Evolutionary conservation across 23 red algal genomes (phyloP).

Genomic region (Gracilaria vermiculophylla): DNA sequence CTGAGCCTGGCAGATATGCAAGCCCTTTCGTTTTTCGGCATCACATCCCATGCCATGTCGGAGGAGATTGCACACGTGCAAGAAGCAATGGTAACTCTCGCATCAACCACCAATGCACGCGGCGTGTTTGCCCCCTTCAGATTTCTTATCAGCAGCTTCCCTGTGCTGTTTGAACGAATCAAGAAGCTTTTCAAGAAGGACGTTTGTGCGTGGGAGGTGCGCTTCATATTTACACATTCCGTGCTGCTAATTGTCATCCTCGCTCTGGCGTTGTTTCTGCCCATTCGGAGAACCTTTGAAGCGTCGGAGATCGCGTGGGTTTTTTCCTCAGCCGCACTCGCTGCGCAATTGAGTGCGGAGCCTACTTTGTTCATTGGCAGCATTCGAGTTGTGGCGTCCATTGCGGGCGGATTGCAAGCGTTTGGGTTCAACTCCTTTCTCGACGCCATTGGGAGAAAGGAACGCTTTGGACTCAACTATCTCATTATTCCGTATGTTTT

Average conservation of each 20-base stretch:
- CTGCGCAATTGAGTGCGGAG: conserved; percentile 69
- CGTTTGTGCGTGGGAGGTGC: conserved; percentile 37
- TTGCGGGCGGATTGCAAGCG: conserved; percentile 36
- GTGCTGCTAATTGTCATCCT: conserved; percentile 46
- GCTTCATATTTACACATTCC: conserved; percentile 53
- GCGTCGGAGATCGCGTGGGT: conserved; percentile 68
- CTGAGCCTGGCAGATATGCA: conserved; percentile 11
- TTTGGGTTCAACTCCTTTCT: conserved; percentile 54
- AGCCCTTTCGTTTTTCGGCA: conserved; percentile 45
- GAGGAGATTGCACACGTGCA: conserved; percentile 62
- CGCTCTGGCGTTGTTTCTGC: conserved; percentile 46
- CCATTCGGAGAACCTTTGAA: conserved; percentile 13
- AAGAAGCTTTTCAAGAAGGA: conserved; percentile 2
- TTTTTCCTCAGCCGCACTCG: conserved; percentile 60
- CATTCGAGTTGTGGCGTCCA: conserved; percentile 52
- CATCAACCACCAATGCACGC: conserved; percentile 20
- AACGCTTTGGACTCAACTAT: conserved; percentile 20
- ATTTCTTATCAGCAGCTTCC: conserved; percentile 34
- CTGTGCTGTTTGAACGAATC: conserved; percentile 2
- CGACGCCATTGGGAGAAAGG: conserved; percentile 16
- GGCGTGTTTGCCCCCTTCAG: conserved; percentile 48
- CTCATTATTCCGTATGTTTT: conserved; percentile 53
- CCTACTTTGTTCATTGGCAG: conserved; percentile 68
- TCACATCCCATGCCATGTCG: conserved; percentile 39
- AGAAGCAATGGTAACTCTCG: conserved; percentile 32